These are phyloP conservation scores for Russula vinacea DNA, from an alignment of 768 basidiomycete species.

Conservation along the genomic window DNA sequence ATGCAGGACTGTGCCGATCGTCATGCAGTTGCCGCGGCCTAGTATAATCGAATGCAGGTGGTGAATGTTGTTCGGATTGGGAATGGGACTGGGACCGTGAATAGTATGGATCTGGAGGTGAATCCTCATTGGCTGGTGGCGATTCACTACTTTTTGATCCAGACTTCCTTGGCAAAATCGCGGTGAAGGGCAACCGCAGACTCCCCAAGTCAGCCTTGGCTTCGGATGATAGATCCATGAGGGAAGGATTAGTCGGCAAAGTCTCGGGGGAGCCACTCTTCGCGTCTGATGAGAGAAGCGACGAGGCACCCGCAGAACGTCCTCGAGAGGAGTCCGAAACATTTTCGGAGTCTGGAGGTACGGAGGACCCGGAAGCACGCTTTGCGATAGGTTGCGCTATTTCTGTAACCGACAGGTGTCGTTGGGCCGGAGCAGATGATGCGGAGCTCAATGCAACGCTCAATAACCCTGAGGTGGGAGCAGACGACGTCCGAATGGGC, in stretches of 20 bases:
- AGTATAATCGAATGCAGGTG: conserved; percentile 51
- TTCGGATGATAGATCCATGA: conserved; percentile 23
- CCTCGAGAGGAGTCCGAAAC: conserved; percentile 24
- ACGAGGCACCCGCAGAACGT: conserved; percentile 25
- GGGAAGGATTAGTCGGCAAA: conserved; percentile 27
- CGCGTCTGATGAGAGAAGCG: conserved; percentile 20
- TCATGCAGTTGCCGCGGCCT: conserved; percentile 59
- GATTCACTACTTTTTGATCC: conserved; percentile 16
- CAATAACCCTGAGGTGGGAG: not conserved
- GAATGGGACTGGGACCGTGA: conserved; percentile 24
- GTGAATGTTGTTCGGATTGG: conserved; percentile 13
- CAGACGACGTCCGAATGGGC: conserved; percentile 4
- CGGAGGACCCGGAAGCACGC: conserved; percentile 6
- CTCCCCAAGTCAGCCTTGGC: conserved; percentile 18
- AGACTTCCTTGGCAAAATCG: not conserved
- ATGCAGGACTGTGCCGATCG: conserved; percentile 49
- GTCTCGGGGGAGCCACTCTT: conserved; percentile 26
- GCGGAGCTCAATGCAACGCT: not conserved
- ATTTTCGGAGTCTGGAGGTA: conserved; percentile 12
- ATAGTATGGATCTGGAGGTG: conserved; percentile 22
- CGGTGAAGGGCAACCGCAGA: conserved; percentile 7
- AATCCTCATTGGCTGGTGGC: conserved; percentile 20
- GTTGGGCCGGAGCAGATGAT: not conserved
- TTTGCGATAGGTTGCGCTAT: conserved; percentile 18
- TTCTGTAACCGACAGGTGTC: not conserved